Evolutionary conservation across 257 asterid genomes (phyloP).

Genomic region (Knoxia roxburghii): DNA sequence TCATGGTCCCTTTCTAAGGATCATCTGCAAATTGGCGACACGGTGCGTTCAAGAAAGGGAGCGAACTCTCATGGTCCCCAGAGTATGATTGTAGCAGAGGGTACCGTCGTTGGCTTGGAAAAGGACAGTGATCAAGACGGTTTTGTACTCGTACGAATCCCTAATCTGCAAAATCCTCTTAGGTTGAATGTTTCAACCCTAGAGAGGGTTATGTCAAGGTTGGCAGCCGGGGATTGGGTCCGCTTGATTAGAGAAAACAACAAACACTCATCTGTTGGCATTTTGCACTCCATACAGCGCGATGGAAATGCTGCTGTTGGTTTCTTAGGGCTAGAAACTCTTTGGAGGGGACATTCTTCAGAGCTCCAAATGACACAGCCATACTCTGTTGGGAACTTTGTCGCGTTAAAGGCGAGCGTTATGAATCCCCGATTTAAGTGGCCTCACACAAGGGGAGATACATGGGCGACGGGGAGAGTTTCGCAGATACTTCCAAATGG

Average conservation of each 20-base stretch:
- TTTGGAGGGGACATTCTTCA: slow-evolving; percentile 47
- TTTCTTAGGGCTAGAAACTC: slow-evolving; percentile 47
- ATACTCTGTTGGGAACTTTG: slow-evolving; percentile 39
- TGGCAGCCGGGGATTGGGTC: slow-evolving; percentile 65
- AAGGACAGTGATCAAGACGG: slow-evolving; percentile 48
- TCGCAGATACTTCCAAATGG: slow-evolving; percentile 49
- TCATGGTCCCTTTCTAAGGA: slow-evolving; percentile 58
- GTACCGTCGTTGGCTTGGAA: slow-evolving; percentile 51
- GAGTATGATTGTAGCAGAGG: slow-evolving; percentile 35
- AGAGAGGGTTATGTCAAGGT: slow-evolving; percentile 51
- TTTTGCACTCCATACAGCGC: slow-evolving; percentile 45
- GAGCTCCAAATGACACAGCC: slow-evolving; percentile 42
- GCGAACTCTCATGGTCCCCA: slow-evolving; percentile 28
- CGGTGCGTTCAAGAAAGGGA: slow-evolving; percentile 45
- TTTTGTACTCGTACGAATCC: slow-evolving; percentile 41
- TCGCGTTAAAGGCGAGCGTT: slow-evolving; percentile 38
- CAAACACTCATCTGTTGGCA: slow-evolving; percentile 46
- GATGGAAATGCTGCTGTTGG: slow-evolving; percentile 43
- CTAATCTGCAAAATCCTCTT: slow-evolving; percentile 34
- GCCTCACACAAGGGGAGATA: slow-evolving; percentile 42
- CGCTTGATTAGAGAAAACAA: slow-evolving; percentile 26
- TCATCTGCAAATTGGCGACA: slow-evolving; percentile 52
- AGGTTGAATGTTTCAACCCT: slow-evolving; percentile 37
- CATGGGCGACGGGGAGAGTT: slow-evolving; percentile 53
- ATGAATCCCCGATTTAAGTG: slow-evolving; percentile 45